Percentiles rank a stretch among this genome's conserved stretches.
These are phyloP conservation scores for Populus deltoides DNA, from an alignment of 345 rosid genomes.

Conservation along the genomic window DNA sequence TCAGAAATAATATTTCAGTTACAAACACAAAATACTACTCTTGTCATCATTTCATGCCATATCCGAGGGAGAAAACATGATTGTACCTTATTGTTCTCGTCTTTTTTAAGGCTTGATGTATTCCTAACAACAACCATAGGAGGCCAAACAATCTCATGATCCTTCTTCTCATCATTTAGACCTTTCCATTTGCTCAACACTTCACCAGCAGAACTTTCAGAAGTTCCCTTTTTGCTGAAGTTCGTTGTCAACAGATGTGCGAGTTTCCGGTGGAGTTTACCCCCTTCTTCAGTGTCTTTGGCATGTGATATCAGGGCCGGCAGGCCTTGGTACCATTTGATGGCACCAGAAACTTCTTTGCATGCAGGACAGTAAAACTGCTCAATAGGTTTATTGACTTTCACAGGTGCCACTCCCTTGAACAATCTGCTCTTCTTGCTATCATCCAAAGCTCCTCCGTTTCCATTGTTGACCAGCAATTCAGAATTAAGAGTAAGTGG, in stretches of 20 bases:
- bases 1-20: neutral
- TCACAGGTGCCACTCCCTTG: conserved; percentile 44
- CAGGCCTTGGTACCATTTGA: conserved; percentile 68
- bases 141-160: conserved; percentile 81
- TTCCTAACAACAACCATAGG: conserved; percentile 86
- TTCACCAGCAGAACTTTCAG: conserved; percentile 53
- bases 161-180: conserved; percentile 51
- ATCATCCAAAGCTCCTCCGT: conserved; percentile 43
- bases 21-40: neutral
- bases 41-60: neutral
- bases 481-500: too few relatives aligned
- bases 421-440: conserved; percentile 51
- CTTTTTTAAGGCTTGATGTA: conserved; percentile 47
- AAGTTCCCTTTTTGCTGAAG: conserved; percentile 48
- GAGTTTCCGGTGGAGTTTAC: conserved; percentile 70
- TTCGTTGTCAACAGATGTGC: conserved; percentile 63
- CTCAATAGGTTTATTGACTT: conserved; percentile 60
- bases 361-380: conserved; percentile 95
- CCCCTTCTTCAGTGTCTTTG: conserved; percentile 53
- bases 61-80: neutral
- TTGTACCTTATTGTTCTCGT: conserved; percentile 65
- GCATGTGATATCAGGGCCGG: conserved; percentile 78
- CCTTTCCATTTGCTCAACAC: conserved; percentile 71
- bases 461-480: too few relatives aligned
- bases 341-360: conserved; percentile 67